Conservation (phyloP, 2,329 filamentous ascomycete species). For the Atkinsonella hypoxylon region DNA sequence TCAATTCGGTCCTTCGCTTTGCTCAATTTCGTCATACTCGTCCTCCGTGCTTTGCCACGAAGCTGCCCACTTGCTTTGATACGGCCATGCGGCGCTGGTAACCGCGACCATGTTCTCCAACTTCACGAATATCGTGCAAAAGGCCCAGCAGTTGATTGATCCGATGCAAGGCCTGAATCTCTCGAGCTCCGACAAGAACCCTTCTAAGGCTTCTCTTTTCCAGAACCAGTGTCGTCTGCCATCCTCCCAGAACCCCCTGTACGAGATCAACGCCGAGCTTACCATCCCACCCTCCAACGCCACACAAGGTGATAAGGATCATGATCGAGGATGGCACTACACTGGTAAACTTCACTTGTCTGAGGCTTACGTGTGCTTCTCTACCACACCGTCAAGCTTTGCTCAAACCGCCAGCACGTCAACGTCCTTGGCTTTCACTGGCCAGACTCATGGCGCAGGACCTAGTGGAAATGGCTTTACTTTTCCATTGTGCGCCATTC, state of each 20-base stretch:
- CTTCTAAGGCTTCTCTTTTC: conserved; percentile 86
- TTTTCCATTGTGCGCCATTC: conserved; percentile 80
- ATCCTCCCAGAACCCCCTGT: conserved; percentile 79
- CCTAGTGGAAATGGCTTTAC: conserved; percentile 94
- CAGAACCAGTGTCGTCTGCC: conserved; percentile 94
- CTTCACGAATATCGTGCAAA: conserved; percentile 75
- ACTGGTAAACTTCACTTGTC: conserved; percentile 86
- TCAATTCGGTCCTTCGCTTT: not conserved
- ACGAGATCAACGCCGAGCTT: conserved; percentile 93
- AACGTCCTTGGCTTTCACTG: conserved; percentile 75
- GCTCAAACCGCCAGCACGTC: conserved; percentile 65
- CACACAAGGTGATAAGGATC: conserved; percentile 58
- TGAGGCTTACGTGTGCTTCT: conserved; percentile 93
- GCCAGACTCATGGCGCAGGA: conserved; percentile 83
- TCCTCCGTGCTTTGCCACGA: conserved; percentile 1
- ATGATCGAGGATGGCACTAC: conserved; percentile 73
- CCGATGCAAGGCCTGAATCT: conserved; percentile 66
- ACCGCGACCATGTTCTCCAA: conserved; percentile 44
- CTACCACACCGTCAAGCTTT: conserved; percentile 84
- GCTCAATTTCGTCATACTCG: not conserved
- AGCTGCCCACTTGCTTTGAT: not conserved
- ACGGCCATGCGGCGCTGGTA: conserved; percentile 30
- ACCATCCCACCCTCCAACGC: conserved; percentile 67
- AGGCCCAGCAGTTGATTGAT: conserved; percentile 91
- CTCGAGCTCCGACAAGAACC: conserved; percentile 63